These are phyloP conservation scores for Harringtonia lauricola DNA, from an alignment of 2,329 filamentous ascomycete species.

Conservation along the genomic window DNA sequence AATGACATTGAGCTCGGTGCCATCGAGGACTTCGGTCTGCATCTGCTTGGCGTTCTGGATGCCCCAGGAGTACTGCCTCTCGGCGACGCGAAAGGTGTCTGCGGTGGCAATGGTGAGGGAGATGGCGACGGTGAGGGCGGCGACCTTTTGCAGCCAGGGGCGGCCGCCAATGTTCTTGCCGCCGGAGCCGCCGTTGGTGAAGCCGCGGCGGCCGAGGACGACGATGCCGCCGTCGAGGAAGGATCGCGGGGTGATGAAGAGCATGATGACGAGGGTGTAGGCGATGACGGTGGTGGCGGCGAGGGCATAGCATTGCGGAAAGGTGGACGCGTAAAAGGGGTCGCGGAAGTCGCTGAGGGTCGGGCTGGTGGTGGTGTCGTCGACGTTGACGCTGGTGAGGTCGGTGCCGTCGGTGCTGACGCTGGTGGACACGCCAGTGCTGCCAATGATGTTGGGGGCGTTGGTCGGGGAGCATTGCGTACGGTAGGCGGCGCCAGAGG, in stretches of 20 bases:
- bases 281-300: constrained; percentile 83
- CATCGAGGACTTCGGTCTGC: constrained; percentile 69
- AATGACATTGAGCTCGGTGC: constrained; percentile 78
- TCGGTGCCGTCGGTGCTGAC: constrained; percentile 22
- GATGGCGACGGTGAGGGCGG: constrained; percentile 61
- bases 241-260: constrained; percentile 88
- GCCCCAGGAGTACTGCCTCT: constrained; percentile 68
- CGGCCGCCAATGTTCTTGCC: constrained; percentile 81
- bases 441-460: constrained; percentile 27
- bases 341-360: constrained; percentile 59
- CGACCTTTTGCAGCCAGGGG: constrained; percentile 85
- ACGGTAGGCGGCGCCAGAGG: constrained; percentile 46
- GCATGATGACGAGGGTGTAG: constrained; percentile 87
- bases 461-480: constrained; percentile 39
- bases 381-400: constrained; percentile 15
- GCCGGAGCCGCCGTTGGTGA: constrained; percentile 70
- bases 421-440: background rate
- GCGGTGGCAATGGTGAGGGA: constrained; percentile 89
- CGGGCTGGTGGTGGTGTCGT: constrained; percentile 19
- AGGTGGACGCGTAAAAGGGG: constrained; percentile 88
- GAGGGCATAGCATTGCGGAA: constrained; percentile 86
- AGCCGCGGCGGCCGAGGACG: constrained; percentile 68
- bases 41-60: constrained; percentile 69
- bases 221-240: constrained; percentile 81
- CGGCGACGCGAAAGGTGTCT: constrained; percentile 78